Evolutionary conservation across 2,329 filamentous ascomycete species (phyloP).

Genomic region (Botrytis cinerea): DNA sequence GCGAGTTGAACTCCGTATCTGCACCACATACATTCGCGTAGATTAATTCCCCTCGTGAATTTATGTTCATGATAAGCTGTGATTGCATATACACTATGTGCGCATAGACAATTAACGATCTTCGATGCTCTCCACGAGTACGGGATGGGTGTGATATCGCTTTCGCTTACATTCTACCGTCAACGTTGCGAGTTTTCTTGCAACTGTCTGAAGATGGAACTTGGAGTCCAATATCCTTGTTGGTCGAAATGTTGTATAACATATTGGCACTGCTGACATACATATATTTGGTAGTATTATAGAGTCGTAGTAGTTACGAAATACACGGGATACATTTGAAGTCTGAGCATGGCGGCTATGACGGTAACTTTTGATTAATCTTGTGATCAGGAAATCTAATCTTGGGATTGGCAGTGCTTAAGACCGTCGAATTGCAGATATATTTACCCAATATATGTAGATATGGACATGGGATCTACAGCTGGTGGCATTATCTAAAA

Average conservation of each 20-base stretch:
- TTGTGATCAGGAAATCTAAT: conserved; percentile 1
- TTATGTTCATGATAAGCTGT: background rate
- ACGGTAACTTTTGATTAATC: background rate
- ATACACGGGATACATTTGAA: background rate
- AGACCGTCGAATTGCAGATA: background rate
- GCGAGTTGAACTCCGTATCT: background rate
- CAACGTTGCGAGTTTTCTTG: background rate
- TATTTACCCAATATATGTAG: background rate
- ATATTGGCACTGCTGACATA: conserved; percentile 9
- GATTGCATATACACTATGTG: background rate
- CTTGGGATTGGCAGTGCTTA: conserved; percentile 7
- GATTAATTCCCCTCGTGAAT: background rate
- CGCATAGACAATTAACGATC: background rate
- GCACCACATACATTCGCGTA: background rate
- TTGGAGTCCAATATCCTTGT: background rate
- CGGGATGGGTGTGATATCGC: background rate
- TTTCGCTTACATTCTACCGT: background rate
- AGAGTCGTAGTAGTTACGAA: background rate
- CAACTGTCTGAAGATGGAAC: background rate
- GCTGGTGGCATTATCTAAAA: background rate
- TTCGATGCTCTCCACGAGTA: background rate
- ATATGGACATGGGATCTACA: background rate
- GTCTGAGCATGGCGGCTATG: background rate
- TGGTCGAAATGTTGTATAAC: background rate
- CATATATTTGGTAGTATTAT: conserved; percentile 1